Base-by-base conservation (phyloP, 2,329 filamentous ascomycete species). In the Fusarium goolgardi region DNA sequence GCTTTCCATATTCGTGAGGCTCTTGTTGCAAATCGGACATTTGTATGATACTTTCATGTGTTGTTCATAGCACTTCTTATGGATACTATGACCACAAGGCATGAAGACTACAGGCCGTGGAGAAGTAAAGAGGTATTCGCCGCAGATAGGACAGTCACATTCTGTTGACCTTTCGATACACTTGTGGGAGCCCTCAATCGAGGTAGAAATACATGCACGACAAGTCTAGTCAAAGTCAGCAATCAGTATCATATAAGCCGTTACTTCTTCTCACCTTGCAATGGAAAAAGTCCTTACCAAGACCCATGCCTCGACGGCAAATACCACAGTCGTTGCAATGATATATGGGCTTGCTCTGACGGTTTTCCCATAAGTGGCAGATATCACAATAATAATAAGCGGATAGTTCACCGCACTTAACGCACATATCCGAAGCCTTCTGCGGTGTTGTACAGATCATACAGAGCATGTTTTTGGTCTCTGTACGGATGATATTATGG, bases 281-380 rank as follows among this genome's bases (percentile, higher is more conserved):
- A 79, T 99, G 96, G 75, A 96, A 94, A 77, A 97, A 99, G 77
- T 99, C 96, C 76, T 97, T 98, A 6, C 96, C 95, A 31, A 99
- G 82, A 2, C 96, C 96, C 77, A 93, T 88, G 2, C 96, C 96
- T 59, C 94, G 90, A 60, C 96, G 88, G 77, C 96, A 99, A 64
- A 99, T 97, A 6, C 96, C 96, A 78, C 96, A 99, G 75, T 98
- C 96, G 74, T 90, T 87, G 78, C 96, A 99, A 77, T 99, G 96
- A 76, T 99, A 99, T 59, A 98, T 97, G 69, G 90, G 91, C 78
- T 96, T 97, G 70, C 89, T 90, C 55, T 89, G 88, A 71, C 97
- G 92, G 75, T 98, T 94, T 75, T 98, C 95, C 96, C 96, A 99
- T 3, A 99, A 85, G 80, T 97, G 97, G 84, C 96, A 99, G 56